phyloP scores from a whole-genome alignment of 768 basidiomycete genomes.

The Tricholoma sp. region DNA sequence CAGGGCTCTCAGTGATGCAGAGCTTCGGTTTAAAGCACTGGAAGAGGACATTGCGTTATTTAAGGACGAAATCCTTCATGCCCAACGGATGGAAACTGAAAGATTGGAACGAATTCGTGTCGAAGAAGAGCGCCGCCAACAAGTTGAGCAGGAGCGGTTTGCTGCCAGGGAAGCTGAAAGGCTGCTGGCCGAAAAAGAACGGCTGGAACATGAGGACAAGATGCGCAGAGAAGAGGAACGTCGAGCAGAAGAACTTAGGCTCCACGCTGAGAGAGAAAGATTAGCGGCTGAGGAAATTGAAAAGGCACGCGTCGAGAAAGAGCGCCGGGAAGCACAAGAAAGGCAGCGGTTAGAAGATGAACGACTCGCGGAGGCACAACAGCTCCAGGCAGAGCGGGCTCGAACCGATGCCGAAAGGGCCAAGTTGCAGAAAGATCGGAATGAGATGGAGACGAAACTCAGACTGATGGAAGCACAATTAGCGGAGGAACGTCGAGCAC shows the following conservation, averaged over 20 bases:
- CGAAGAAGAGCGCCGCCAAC: slow-evolving; percentile 27
- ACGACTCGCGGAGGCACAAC: slow-evolving; percentile 17
- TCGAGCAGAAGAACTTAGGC: slow-evolving; percentile 14
- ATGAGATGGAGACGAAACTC: slow-evolving; percentile 29
- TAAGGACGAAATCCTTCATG: slow-evolving; percentile 33
- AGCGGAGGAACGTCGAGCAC: slow-evolving; percentile 25
- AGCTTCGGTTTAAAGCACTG: slow-evolving; percentile 45
- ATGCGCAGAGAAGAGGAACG: slow-evolving; percentile 19
- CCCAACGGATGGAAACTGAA: slow-evolving; percentile 35
- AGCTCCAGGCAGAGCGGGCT: slow-evolving; percentile 15
- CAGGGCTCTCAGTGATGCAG: slow-evolving; percentile 46
- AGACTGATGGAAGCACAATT: slow-evolving; percentile 26
- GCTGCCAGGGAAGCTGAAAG: slow-evolving; percentile 32
- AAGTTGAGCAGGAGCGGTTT: slow-evolving; percentile 30
- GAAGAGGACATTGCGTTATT: slow-evolving; percentile 37
- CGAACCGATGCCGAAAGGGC: slow-evolving; percentile 26
- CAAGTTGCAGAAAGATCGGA: slow-evolving; percentile 27
- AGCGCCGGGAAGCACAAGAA: slow-evolving; percentile 20
- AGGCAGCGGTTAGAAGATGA: slow-evolving; percentile 22
- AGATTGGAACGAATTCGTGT: slow-evolving; percentile 34
- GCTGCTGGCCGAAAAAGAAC: slow-evolving; percentile 27
- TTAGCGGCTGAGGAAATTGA: slow-evolving; percentile 16
- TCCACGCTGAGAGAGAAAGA: slow-evolving; percentile 19
- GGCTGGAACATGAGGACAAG: slow-evolving; percentile 22
- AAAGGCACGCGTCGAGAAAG: slow-evolving; percentile 14